Conservation (phyloP, 345 rosid species). For the Boechera stricta region DNA sequence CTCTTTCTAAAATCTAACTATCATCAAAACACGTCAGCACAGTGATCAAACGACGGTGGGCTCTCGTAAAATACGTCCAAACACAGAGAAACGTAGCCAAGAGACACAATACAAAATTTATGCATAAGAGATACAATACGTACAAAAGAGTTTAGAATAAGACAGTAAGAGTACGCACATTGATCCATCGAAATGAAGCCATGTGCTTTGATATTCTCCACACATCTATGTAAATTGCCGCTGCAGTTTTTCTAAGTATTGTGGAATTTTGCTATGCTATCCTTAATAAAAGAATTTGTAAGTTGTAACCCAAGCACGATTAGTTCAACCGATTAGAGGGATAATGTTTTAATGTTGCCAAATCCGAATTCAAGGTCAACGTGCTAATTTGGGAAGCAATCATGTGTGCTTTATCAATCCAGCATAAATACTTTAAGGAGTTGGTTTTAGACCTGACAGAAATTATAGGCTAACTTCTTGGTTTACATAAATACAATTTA, state of each 20-base stretch:
- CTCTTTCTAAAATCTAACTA: not conserved
- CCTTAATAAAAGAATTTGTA: not conserved
- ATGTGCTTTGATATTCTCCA: constrained; percentile 15
- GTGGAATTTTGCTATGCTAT: not conserved
- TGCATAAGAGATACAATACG: not conserved
- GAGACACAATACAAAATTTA: not conserved
- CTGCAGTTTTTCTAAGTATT: not conserved
- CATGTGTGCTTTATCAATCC: not conserved
- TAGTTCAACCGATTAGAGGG: not conserved
- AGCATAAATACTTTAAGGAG: not conserved
- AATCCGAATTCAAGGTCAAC: not conserved
- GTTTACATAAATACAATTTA: not conserved
- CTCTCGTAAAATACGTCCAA: constrained; percentile 2
- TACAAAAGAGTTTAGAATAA: constrained; percentile 3
- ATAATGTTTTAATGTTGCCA: not conserved
- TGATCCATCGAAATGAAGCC: constrained; percentile 13
- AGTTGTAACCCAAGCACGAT: not conserved
- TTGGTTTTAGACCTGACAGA: not conserved
- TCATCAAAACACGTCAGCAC: not conserved
- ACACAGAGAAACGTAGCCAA: constrained; percentile 1
- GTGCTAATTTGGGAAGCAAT: not conserved
- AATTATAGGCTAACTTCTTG: not conserved
- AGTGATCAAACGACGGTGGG: constrained; percentile 5
- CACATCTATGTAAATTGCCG: not conserved
- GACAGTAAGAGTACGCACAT: not conserved